Evolutionary conservation across 805 yeast species (phyloP), one percentile per base, ranked within the genome.

Genomic region (Candida sakaeoensis): DNA sequence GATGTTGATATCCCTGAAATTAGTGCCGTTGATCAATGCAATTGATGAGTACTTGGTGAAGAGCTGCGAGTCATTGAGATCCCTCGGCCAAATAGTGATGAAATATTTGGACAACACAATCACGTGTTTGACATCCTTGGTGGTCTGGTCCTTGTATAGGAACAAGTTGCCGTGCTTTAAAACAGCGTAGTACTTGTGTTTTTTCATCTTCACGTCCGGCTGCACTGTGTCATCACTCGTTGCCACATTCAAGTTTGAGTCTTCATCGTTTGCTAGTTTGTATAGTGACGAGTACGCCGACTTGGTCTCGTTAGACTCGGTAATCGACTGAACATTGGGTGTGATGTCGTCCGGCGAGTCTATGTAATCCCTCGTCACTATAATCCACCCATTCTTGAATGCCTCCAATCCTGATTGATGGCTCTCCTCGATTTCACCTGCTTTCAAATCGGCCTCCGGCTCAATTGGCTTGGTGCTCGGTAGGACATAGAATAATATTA

Each of bases 81-180:
- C 63, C 26, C 90, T 75, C 1, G 99, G 99, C 96, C 97, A 93
- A 6, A 90, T 63, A 1, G 85, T 67, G 1, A 89, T 83, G 25
- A 87, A 68, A 49, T 79, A 78, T 50, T 82, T 76, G 4, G 84
- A 75, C 16, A 93, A 59, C 2, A 85, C 88, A 43, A 93, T 78
- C 7, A 85, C 95, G 59, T 87, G 90, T 46, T 77, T 78, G 14
- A 85, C 82, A 57, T 80, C 79, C 53, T 70, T 73, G 55, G 78
- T 70, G 35, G 69, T 65, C 44, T 82, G 84, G 53, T 85, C 87
- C 44, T 78, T 77, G 62, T 86, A 91, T n/a, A 93, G 65, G 54
- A 90, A 87, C 40, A 93, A 61, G 54, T 89, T 89, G 0, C 96
- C 95, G 53, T 90, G 96, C 52, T 85, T 83, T 38, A 89, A 65